phyloP scores from a whole-genome alignment of 139 green algal genomes.

The Chlamydomonas asymmetrica region DNA sequence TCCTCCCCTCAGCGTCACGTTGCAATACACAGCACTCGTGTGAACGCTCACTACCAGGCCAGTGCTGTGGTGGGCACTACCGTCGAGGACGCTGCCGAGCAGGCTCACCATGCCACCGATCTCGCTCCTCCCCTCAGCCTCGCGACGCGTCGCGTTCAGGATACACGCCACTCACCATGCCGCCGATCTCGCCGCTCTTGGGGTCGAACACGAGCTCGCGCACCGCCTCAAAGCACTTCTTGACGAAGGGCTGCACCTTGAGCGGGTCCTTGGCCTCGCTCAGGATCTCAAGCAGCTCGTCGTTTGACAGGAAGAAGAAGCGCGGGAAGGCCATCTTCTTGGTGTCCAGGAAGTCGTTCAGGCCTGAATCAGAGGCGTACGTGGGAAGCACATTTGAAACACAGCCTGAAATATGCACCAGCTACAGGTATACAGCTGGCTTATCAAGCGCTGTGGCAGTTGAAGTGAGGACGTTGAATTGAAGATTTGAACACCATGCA shows the following conservation, averaged over 20 bases:
- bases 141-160: neutral
- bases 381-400: no score
- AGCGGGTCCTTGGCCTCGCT: constrained; percentile 60
- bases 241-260: constrained; percentile 67
- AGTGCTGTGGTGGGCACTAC: no score
- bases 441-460: no score
- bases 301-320: constrained; percentile 70
- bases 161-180: constrained; percentile 8
- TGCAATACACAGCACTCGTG: no score
- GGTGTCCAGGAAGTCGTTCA: constrained; percentile 78
- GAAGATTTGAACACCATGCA: no score
- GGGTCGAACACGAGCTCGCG: constrained; percentile 58
- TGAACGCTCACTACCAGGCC: neutral
- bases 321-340: constrained; percentile 79
- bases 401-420: neutral
- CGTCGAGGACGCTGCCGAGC: no score
- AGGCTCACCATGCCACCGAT: no score
- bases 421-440: no score
- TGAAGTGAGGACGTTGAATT: no score
- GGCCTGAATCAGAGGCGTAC: no score
- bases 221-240: constrained; percentile 71
- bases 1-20: no score
- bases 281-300: constrained; percentile 69
- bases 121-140: no score
- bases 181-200: constrained; percentile 48